Evolutionary conservation across 257 asterid genomes (phyloP).

Genomic region (Nicotiana tabacum): DNA sequence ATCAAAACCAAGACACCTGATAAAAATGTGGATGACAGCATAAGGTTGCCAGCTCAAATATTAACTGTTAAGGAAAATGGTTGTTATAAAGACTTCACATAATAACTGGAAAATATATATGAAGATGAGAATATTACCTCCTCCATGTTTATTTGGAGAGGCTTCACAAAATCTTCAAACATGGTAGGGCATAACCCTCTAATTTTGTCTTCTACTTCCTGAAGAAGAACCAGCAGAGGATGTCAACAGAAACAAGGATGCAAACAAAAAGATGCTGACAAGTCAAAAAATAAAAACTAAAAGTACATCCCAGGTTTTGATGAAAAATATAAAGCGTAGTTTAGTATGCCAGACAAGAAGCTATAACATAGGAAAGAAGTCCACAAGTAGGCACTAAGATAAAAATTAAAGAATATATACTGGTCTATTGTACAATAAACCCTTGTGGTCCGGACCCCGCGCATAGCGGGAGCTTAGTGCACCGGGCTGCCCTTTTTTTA

Average conservation of each 20-base stretch:
- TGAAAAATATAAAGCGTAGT: not conserved
- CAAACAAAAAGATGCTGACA: not conserved
- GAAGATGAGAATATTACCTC: constrained; percentile 38
- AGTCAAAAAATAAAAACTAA: not conserved
- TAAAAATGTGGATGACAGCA: not conserved
- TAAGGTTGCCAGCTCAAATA: not conserved
- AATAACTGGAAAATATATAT: not conserved
- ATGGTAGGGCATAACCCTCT: constrained; percentile 55
- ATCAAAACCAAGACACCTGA: not conserved
- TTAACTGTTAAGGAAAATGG: not conserved
- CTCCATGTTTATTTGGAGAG: constrained; percentile 68
- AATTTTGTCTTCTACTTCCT: constrained; percentile 89
- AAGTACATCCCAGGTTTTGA: not conserved
- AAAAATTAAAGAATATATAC: not conserved
- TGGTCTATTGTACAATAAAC: not conserved
- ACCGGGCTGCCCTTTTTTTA: no score
- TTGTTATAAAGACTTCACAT: not conserved
- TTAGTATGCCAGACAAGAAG: not conserved
- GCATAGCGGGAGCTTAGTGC: no score
- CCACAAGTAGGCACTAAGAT: not conserved
- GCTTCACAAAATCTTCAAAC: constrained; percentile 92
- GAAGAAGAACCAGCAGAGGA: constrained; percentile 23
- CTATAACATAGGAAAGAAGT: not conserved
- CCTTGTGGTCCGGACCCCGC: no score
- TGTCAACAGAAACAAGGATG: constrained; percentile 6